Base-by-base conservation (phyloP, 768 basidiomycete species). In the Trametes elegans region DNA sequence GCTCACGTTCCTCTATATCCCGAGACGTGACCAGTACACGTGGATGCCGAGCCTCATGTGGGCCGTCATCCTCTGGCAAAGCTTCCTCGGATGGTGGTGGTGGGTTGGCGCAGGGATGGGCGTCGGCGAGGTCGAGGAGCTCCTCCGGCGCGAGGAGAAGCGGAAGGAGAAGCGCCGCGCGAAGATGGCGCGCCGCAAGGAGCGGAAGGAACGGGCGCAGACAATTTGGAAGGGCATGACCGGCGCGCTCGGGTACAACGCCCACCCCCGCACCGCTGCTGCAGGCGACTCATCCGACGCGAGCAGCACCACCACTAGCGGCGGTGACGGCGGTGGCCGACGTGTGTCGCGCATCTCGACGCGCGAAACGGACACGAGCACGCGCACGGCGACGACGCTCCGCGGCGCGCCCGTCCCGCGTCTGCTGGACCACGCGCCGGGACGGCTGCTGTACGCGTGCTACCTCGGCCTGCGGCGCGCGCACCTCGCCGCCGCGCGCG, bases 1-100 rank as follows among this genome's bases (percentile, higher is more conserved):
- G 0, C 85, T 96, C 70, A 93, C 95, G 57, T 90, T 98, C 63
- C 69, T 95, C 8, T 92, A 93, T 64, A 88, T 99, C 34, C 85
- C 87, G 9, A 75, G 75, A 49, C 85, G 89, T 64, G 88, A 96
- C 58, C 85, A 92, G 62, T 90, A 90, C 59, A 75, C 83, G n/a
- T 98, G 97, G 97, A 78, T 98, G 53, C 90, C 93, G 0, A 83
- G 86, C 21, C 76, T 98, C 48, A 83, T 93, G 71, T 95, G 93
- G 84, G 86, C 89, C 7, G 84, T 97, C 46, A 83, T 98, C 10
- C 80, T 98, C 18, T 99, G 97, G 97, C 97, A 99, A 76, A 92
- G 84, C 70, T 96, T 95, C 71, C 71, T 97, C 19, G 93, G 91
- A 0, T 98, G 93, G 92, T 98, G 94, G 94, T 98, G 94, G 94